Conservation (phyloP, 2,329 filamentous ascomycete species). For the Talaromyces funiculosus region DNA sequence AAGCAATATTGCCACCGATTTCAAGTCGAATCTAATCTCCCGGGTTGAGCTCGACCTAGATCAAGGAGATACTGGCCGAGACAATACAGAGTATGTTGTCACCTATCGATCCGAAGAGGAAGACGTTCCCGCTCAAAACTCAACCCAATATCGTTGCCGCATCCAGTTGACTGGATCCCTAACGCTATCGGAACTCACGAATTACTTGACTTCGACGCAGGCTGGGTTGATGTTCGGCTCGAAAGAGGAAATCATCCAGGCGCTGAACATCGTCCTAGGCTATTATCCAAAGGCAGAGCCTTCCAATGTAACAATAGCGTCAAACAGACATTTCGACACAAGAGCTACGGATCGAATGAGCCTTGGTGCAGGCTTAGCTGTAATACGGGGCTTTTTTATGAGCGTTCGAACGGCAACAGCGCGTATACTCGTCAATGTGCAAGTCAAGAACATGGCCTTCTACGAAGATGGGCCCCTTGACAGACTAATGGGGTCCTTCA, state of each 20-base stretch:
- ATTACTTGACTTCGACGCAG: slow-evolving; percentile 37
- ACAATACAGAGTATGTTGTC: slow-evolving; percentile 16
- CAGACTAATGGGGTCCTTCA: slow-evolving; percentile 25
- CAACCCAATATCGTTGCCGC: slow-evolving; percentile 29
- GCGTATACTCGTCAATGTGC: slow-evolving; percentile 57
- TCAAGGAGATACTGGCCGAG: slow-evolving; percentile 22
- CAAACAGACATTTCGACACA: slow-evolving; percentile 47
- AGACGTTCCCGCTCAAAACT: slow-evolving; percentile 28
- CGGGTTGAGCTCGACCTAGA: slow-evolving; percentile 21
- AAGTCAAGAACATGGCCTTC: slow-evolving; percentile 56
- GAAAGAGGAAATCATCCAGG: slow-evolving; percentile 50
- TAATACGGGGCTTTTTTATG: slow-evolving; percentile 56
- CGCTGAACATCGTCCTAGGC: slow-evolving; percentile 54
- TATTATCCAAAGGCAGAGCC: slow-evolving; percentile 41
- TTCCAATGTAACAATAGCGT: slow-evolving; percentile 37
- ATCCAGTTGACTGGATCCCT: slow-evolving; percentile 31
- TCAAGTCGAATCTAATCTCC: slow-evolving; percentile 34
- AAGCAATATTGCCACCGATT: slow-evolving; percentile 35
- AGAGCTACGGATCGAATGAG: slow-evolving; percentile 50
- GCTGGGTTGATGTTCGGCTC: slow-evolving; percentile 34
- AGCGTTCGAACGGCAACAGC: slow-evolving; percentile 55
- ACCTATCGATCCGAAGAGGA: slow-evolving; percentile 34
- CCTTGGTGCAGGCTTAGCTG: slow-evolving; percentile 50
- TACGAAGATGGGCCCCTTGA: slow-evolving; percentile 45
- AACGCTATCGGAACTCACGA: slow-evolving; percentile 38